Evolutionary conservation across 768 basidiomycete genomes (phyloP).

Genomic region (Tricholoma bakamatsutake): DNA sequence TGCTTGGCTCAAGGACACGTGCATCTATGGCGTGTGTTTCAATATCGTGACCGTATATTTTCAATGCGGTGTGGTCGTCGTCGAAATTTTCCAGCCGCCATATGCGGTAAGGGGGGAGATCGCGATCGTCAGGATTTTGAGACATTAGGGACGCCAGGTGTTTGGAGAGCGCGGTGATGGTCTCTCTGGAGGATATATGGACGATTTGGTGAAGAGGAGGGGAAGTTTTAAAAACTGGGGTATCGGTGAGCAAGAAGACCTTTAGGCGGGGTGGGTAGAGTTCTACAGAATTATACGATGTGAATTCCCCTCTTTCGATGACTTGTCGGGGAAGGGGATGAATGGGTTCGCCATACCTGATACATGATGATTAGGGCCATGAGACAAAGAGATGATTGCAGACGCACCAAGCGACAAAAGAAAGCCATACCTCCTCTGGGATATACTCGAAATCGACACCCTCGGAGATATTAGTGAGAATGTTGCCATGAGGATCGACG

Average conservation of each 20-base stretch:
- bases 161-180: slow-evolving; percentile 36
- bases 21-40: slow-evolving; percentile 17
- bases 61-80: slow-evolving; percentile 27
- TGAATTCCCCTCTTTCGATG: slow-evolving; percentile 47
- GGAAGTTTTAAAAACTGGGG: background rate
- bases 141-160: slow-evolving; percentile 35
- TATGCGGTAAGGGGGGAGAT: slow-evolving; percentile 44
- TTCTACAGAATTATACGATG: slow-evolving; percentile 54
- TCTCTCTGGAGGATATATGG: slow-evolving; percentile 46
- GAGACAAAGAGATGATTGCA: background rate
- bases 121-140: slow-evolving; percentile 20
- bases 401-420: slow-evolving; percentile 64
- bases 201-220: slow-evolving; percentile 16
- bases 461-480: slow-evolving; percentile 45
- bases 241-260: slow-evolving; percentile 40
- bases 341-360: slow-evolving; percentile 66
- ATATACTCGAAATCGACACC: slow-evolving; percentile 71
- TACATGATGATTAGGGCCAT: background rate
- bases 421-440: slow-evolving; percentile 65
- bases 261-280: slow-evolving; percentile 63
- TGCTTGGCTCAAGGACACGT: slow-evolving; percentile 39
- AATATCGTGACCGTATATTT: slow-evolving; percentile 29
- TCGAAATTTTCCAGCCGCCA: slow-evolving; percentile 52
- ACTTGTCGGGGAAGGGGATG: slow-evolving; percentile 61
- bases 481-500: slow-evolving; percentile 46